A percentile compares a stretch with the other conserved stretches of the same genome.
phyloP scores from a whole-genome alignment of 176 grass and related monocot genomes.

The Avena atlantica region DNA sequence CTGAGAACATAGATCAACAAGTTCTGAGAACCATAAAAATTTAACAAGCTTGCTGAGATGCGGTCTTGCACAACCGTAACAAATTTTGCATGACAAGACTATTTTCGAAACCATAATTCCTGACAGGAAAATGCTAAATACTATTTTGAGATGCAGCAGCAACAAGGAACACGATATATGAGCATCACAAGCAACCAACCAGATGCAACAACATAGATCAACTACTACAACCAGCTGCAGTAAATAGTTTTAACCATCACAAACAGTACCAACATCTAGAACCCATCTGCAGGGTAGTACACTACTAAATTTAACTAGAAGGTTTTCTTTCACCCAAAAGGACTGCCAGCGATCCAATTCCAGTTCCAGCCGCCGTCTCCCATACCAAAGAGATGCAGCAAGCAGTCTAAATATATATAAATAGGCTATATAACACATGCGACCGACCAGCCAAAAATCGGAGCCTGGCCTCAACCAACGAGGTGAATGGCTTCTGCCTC shows the following conservation, averaged over 20 bases:
- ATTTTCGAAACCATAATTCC: too few relatives aligned
- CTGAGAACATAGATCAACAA: too few relatives aligned
- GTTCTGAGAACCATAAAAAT: too few relatives aligned
- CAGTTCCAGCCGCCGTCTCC: neutral
- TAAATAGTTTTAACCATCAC: neutral
- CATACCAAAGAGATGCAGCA: neutral
- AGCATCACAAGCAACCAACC: neutral
- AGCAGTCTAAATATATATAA: too few relatives aligned
- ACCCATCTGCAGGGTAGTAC: neutral
- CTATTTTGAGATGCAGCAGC: neutral
- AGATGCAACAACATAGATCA: neutral
- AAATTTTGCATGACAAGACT: too few relatives aligned
- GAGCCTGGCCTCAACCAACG: too few relatives aligned
- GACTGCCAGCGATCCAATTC: neutral
- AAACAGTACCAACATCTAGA: neutral
- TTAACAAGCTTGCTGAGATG: too few relatives aligned
- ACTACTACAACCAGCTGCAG: neutral
- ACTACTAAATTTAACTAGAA: neutral
- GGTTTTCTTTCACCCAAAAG: constrained; percentile 2
- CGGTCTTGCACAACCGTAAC: too few relatives aligned
- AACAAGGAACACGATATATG: neutral
- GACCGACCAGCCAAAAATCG: neutral
- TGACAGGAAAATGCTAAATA: too few relatives aligned
- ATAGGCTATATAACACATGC: too few relatives aligned
- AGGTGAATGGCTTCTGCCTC: too few relatives aligned